These are phyloP conservation scores for Geoglossum cookeanum DNA, from an alignment of 2,329 filamentous ascomycete genomes.

Conservation along the genomic window DNA sequence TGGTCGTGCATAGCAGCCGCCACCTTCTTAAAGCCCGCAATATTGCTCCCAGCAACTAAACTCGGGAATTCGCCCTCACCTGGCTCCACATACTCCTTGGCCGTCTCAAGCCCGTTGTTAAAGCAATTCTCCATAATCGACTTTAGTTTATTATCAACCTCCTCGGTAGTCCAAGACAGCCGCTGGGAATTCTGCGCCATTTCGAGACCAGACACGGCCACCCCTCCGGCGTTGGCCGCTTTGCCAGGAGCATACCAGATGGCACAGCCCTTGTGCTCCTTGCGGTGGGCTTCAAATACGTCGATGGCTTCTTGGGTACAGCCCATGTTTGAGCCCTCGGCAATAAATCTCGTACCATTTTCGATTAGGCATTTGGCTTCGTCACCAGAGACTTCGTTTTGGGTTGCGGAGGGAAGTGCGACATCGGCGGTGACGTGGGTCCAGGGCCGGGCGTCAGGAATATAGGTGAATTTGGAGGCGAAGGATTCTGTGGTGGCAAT, in stretches of 20 bases:
- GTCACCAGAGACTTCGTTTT: constrained; percentile 90
- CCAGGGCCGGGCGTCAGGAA: constrained; percentile 80
- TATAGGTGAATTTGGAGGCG: constrained; percentile 58
- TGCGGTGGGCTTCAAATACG: constrained; percentile 65
- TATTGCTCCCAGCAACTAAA: constrained; percentile 85
- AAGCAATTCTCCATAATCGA: constrained; percentile 91
- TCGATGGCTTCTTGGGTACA: constrained; percentile 93
- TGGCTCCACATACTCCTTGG: constrained; percentile 67
- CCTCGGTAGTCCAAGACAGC: constrained; percentile 67
- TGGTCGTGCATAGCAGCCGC: constrained; percentile 87
- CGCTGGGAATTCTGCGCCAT: constrained; percentile 96
- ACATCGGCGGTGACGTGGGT: constrained; percentile 78
- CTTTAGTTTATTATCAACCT: constrained; percentile 84
- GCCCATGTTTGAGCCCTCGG: constrained; percentile 98
- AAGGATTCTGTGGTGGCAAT: constrained; percentile 38
- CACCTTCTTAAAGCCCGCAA: constrained; percentile 95
- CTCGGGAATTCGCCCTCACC: constrained; percentile 72
- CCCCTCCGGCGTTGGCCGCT: constrained; percentile 93
- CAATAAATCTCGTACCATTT: constrained; percentile 64
- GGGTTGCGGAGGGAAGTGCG: constrained; percentile 80
- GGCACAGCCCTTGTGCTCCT: constrained; percentile 45
- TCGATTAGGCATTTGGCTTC: constrained; percentile 70
- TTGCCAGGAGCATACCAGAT: constrained; percentile 95
- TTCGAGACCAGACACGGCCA: constrained; percentile 91
- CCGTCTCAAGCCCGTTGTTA: constrained; percentile 70